Evolutionary conservation across 129 eudicot species (phyloP).

Genomic region (Centaurea solstitialis): DNA sequence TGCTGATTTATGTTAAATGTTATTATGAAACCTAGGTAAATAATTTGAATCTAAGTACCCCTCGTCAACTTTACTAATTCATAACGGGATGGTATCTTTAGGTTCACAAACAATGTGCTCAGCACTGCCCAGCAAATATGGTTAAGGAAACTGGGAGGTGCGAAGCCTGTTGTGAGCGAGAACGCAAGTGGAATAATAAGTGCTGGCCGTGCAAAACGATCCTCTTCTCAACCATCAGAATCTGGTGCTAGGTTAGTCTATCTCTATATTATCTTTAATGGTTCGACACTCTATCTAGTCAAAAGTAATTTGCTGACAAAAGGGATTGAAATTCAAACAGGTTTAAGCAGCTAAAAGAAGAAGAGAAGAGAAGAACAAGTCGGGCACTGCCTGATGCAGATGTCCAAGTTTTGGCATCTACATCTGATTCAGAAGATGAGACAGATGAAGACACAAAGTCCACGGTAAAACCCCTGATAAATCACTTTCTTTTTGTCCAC

Average conservation of each 20-base stretch:
- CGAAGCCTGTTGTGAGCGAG: conserved; percentile 80
- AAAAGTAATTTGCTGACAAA: conserved; percentile 18
- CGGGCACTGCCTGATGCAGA: conserved; percentile 59
- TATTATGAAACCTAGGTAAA: neutral
- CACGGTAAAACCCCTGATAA: conserved; percentile 41
- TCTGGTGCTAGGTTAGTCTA: conserved; percentile 79
- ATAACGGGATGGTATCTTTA: conserved; percentile 23
- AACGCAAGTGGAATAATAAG: conserved; percentile 88
- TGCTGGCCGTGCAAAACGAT: conserved; percentile 92
- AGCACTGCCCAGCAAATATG: conserved; percentile 98
- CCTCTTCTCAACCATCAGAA: conserved; percentile 56
- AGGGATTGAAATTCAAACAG: conserved; percentile 35
- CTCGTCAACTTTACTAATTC: neutral
- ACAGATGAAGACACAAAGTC: conserved; percentile 48
- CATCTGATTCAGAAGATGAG: conserved; percentile 61
- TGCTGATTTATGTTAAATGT: neutral
- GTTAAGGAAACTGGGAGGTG: conserved; percentile 93
- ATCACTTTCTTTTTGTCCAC: neutral
- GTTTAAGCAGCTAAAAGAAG: conserved; percentile 78
- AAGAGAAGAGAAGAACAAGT: conserved; percentile 50
- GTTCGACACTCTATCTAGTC: conserved; percentile 7
- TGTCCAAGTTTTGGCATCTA: conserved; percentile 52
- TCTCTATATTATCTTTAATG: neutral
- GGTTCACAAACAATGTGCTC: conserved; percentile 94
- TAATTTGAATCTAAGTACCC: neutral